phyloP scores from a whole-genome alignment of 2,329 filamentous ascomycete species.

The Xylariaceae sp. region DNA sequence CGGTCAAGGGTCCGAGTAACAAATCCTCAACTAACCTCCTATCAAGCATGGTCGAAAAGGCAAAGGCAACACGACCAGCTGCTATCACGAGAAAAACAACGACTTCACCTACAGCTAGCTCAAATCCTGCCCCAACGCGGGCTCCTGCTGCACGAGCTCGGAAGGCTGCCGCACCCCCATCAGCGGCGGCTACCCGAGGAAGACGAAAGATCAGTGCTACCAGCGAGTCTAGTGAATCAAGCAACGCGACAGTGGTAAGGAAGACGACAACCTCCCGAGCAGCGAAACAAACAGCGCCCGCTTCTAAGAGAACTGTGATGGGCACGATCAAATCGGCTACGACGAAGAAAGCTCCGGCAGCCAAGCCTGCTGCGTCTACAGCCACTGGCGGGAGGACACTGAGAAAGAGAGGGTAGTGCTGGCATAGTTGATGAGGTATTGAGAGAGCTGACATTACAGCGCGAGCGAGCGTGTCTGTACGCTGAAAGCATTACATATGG shows the following conservation, averaged over 20 bases:
- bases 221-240: constrained; percentile 61
- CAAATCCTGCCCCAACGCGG: constrained; percentile 25
- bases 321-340: constrained; percentile 46
- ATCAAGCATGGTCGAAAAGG: constrained; percentile 56
- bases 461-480: constrained; percentile 5
- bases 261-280: constrained; percentile 38
- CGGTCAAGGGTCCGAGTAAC: constrained; percentile 34
- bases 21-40: constrained; percentile 39
- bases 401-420: constrained; percentile 44
- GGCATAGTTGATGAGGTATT: constrained; percentile 2
- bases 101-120: constrained; percentile 39
- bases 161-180: constrained; percentile 34
- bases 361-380: constrained; percentile 37
- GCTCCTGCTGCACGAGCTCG: constrained; percentile 28
- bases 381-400: constrained; percentile 47
- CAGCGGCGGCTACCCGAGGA: constrained; percentile 40
- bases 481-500: constrained; percentile 6
- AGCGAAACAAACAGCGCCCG: constrained; percentile 32
- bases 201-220: constrained; percentile 52
- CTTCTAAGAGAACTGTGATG: constrained; percentile 49
- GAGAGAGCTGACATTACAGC: constrained; percentile 5
- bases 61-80: constrained; percentile 48
- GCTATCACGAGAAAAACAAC: constrained; percentile 43
- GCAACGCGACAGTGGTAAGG: constrained; percentile 60
- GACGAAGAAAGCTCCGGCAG: constrained; percentile 45